Evolutionary conservation across 768 basidiomycete species (phyloP), one percentile per base, ranked within the genome.

Genomic region (Lactarius evosmus): DNA sequence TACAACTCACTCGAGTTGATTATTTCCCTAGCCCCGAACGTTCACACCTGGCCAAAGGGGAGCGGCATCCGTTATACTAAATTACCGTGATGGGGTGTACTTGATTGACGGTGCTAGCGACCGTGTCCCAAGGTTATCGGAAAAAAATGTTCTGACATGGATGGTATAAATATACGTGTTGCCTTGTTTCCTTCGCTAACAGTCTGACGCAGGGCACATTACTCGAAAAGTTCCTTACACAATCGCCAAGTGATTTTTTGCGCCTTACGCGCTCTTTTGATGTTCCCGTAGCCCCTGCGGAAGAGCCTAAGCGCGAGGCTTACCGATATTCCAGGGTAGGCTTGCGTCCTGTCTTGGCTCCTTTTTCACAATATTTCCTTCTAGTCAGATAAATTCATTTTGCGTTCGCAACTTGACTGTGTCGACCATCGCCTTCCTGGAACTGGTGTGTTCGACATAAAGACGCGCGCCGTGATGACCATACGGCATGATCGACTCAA

Each of bases 401-500:
- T 98, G 89, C 90, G 96, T 16, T 96, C 95, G 0, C 96, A 99
- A 73, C 82, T 99, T 7, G 96, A 99, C 71, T 93, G 95, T 68
- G 76, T 85, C 1, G 91, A 98, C 70, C 69, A 75, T 14, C 82
- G 90, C 49, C 76, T 98, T 33, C 95, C 95, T 4, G 95, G 94
- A 1, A 88, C 87, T 0, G 94, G 93, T 32, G 86, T 95, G 1
- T 99, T 99, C 69, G 96, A 99, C 72, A 86, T 98, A 75, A 99
- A 99, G 75, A 98, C 96, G 0, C 84, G 96, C 53, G 95, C 94
- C 0, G 89, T 87, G 34, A 74, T 93, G 29, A 85, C 91, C 0
- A 86, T 98, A 52, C 86, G 96, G 2, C 77, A 91, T 72, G 96
- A 98, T 72, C 75, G 89, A 12, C 78, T 93, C 59, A 98, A 98